Base-by-base conservation (phyloP, 2,329 filamentous ascomycete species). In the Neonectria punicea region DNA sequence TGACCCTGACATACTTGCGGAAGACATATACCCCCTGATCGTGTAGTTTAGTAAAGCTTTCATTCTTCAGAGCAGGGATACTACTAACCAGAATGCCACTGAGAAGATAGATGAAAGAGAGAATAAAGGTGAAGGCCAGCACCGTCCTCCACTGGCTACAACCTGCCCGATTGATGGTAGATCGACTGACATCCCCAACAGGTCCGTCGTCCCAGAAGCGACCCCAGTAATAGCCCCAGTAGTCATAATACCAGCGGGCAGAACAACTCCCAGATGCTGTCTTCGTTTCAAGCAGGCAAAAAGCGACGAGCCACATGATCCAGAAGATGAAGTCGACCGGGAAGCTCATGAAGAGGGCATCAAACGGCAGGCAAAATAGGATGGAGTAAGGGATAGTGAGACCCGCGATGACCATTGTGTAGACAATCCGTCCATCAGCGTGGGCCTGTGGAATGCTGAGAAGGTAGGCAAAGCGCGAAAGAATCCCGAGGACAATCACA, bases 221-320 rank as follows among this genome's bases (percentile, higher is more conserved):
- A 5, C 72, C 69, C 74, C 74, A 76, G 46, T 74, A 74, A 55
- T 73, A 75, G 22, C 70, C 70, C 74, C 74, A 76, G 53, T 75
- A 73, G 11, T 68, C 56, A 25, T 67, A 25, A 43, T 72, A 74
- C 74, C 74, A 76, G 10, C 6, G 2, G 1, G 67, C 36, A 5
- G n/a, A 34, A n/a, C 18, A 50, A 36, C 39, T 41, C 1, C 36
- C 25, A 20, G 30, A 43, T 32, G 18, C 9, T 16, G 68, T 5
- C 66, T 74, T 73, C 2, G 68, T 66, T 20, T 68, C 53, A n/a
- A 76, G 69, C 2, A 76, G 62, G 47, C 60, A 69, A 51, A 69
- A 76, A 32, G 73, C 72, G 20, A 75, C 72, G 14, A 76, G 65
- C 74, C 74, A 76, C 70, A 71, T 71, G 25, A 75, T 44, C 32